These are phyloP conservation scores for Tricholoma sp. DNA, from an alignment of 768 basidiomycete genomes.

Conservation along the genomic window DNA sequence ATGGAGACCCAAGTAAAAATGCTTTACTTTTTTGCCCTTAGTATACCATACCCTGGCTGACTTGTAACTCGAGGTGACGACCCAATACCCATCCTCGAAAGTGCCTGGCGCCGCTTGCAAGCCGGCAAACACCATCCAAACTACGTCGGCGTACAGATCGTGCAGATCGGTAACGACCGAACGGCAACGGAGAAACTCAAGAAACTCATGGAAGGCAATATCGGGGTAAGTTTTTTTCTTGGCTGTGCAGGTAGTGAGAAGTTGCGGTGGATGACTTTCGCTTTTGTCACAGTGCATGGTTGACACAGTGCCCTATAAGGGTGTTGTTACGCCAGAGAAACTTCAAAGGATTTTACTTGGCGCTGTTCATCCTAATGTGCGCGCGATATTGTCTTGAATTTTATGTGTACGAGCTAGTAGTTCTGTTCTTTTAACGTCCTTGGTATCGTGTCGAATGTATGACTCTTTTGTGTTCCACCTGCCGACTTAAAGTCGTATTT, in stretches of 20 bases:
- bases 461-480: too few species aligned
- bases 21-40: too few species aligned
- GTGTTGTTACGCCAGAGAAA: not conserved
- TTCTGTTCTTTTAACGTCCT: too few species aligned
- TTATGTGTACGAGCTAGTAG: too few species aligned
- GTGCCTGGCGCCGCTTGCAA: too few species aligned
- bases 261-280: not conserved
- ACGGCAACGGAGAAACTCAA: not conserved
- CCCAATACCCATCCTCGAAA: too few species aligned
- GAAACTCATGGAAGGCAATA: not conserved
- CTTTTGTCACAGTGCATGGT: not conserved
- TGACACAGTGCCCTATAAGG: not conserved
- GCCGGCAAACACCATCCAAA: slow-evolving; percentile 26
- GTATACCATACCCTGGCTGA: not conserved
- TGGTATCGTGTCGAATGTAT: too few species aligned
- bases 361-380: not conserved
- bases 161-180: slow-evolving; percentile 26
- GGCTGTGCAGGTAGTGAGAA: not conserved
- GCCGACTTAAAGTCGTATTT: too few species aligned
- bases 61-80: not conserved
- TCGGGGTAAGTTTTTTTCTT: not conserved
- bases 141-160: slow-evolving; percentile 27
- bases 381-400: too few species aligned
- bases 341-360: not conserved
- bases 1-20: slow-evolving; percentile 6